Evolutionary conservation across 768 basidiomycete species (phyloP).

Genomic region (Suillus weaverae): DNA sequence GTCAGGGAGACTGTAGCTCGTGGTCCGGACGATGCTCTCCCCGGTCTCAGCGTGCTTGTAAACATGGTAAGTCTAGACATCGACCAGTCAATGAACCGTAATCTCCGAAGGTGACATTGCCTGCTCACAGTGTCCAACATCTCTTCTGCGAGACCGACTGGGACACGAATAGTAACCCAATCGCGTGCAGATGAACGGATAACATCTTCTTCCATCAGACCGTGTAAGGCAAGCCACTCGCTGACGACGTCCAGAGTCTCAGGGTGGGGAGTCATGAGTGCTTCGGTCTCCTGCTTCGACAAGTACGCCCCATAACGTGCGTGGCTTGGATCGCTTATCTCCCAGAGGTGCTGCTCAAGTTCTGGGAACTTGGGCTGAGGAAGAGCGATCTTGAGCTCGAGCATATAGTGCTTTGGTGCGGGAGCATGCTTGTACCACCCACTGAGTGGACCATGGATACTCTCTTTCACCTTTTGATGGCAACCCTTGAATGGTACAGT

Average conservation of each 20-base stretch:
- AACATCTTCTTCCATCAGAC: not conserved
- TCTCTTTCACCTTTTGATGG: not conserved
- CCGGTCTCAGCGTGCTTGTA: not conserved
- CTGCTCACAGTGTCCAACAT: not conserved
- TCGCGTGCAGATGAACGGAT: not conserved
- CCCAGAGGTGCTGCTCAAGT: not conserved
- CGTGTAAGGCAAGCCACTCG: not conserved
- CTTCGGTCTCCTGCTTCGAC: not conserved
- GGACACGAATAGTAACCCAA: not conserved
- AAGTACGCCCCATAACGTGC: not conserved
- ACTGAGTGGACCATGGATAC: not conserved
- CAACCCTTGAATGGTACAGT: slow-evolving; percentile 7
- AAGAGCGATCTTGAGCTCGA: slow-evolving; percentile 31
- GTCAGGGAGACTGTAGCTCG: not conserved
- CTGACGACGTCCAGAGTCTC: not conserved
- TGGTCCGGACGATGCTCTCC: not conserved
- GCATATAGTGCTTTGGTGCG: not conserved
- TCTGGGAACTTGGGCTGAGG: not conserved
- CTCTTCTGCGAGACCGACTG: not conserved
- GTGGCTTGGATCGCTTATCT: not conserved
- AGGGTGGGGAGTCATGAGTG: not conserved
- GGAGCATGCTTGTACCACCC: not conserved
- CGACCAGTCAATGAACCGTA: not conserved
- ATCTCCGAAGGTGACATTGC: not conserved
- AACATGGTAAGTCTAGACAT: not conserved